Base-by-base conservation (phyloP, 495 filamentous ascomycete species). In the Penicillium antarcticum region DNA sequence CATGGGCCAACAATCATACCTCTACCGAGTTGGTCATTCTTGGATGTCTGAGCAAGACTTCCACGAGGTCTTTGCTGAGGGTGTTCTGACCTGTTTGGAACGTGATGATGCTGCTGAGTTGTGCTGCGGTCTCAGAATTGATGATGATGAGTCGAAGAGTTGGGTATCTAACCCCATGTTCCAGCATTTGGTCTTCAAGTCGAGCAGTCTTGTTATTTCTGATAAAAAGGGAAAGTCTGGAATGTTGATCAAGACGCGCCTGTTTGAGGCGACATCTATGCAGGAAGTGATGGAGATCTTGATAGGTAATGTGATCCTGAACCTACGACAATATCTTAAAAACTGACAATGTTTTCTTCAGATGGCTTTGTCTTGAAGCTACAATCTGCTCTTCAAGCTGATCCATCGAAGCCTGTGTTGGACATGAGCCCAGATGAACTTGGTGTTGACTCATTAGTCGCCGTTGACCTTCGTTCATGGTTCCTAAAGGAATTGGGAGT, bases 31-130 rank as follows among this genome's bases (percentile, higher is more conserved):
- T 17, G 63, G 58, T 6, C 48, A 59, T 48, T 55, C 70, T 17
- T 76, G 70, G 49, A 77, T 85, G 44, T 83, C 81, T 1, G 82
- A 87, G 55, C 70, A 70, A 7, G 81, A 85, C 44, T 66, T 85
- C 42, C 79, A 81, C 32, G 77, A 83, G 51, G 72, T 82, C 56
- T 83, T 86, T 53, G 68, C 80, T 9, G 82, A 86, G 56, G 78
- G 80, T 16, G 71, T 86, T 16, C 35, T 62, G 1, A 52, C 61
- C 0, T 64, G 59, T 23, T 14, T 48, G 18, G 39, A 63, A 19
- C 24, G 46, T 9, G 18, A 31, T 0, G 41, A 34, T 2, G 35
- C 14, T 4, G 45, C 56, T 13, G 47, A 55, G 1, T 37, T 57
- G 11, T 64, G 48, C 59, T 57, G 58, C 45, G 48, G 51, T 6